These are phyloP conservation scores for Talaromyces marneffei DNA, from an alignment of 2,329 filamentous ascomycete species.

Conservation along the genomic window DNA sequence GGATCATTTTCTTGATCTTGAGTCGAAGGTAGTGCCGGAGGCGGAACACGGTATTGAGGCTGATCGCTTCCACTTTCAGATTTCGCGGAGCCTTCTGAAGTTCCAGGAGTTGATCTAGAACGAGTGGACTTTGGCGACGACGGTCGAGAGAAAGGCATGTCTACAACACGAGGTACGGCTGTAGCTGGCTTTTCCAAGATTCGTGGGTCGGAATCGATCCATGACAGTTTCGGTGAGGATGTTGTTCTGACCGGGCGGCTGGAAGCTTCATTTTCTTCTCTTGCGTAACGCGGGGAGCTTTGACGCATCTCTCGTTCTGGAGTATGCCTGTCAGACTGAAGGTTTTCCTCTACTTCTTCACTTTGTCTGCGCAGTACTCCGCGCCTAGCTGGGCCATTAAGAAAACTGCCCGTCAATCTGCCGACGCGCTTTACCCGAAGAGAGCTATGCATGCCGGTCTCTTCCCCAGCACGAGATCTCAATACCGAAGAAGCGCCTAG, in stretches of 20 bases:
- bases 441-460: conserved; percentile 62
- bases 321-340: conserved; percentile 24
- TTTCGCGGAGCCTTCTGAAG: conserved; percentile 37
- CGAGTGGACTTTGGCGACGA: conserved; percentile 32
- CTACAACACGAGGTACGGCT: conserved; percentile 19
- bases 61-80: conserved; percentile 40
- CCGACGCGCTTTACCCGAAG: conserved; percentile 72
- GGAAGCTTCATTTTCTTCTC: conserved; percentile 25
- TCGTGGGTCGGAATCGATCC: conserved; percentile 31
- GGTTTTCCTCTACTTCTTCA: conserved; percentile 55
- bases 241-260: conserved; percentile 20
- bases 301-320: conserved; percentile 25
- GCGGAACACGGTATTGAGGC: conserved; percentile 54
- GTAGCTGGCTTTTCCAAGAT: conserved; percentile 21
- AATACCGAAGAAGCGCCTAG: conserved; percentile 33
- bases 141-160: conserved; percentile 29
- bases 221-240: conserved; percentile 34
- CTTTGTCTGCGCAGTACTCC: conserved; percentile 58
- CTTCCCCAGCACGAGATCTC: conserved; percentile 52
- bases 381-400: conserved; percentile 72
- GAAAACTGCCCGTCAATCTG: conserved; percentile 67
- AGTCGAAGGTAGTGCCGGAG: conserved; percentile 54
- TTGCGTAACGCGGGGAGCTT: conserved; percentile 24
- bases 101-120: conserved; percentile 36
- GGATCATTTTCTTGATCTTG: conserved; percentile 83